A percentile compares a stretch with the other conserved stretches of the same genome.
Evolutionary conservation across 129 eudicot genomes (phyloP).

Genomic region (Erigeron canadensis): DNA sequence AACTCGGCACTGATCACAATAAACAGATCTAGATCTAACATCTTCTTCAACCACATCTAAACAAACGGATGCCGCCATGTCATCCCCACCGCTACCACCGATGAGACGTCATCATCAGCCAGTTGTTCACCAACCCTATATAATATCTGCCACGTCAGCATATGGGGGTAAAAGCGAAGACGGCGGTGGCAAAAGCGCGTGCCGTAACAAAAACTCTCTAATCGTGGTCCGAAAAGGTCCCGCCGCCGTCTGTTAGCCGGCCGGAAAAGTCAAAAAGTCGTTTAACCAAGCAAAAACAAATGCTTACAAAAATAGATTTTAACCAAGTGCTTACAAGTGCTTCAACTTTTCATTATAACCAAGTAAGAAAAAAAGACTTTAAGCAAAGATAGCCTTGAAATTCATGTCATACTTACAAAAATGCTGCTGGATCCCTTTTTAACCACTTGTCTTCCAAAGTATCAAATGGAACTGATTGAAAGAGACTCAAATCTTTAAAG

Average conservation of each 20-base stretch:
- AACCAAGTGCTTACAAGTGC: too few species aligned
- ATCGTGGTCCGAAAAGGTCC: slow-evolving; percentile 65
- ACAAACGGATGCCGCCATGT: slow-evolving; percentile 43
- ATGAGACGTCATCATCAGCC: not conserved
- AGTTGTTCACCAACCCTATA: slow-evolving; percentile 60
- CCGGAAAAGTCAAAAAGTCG: slow-evolving; percentile 73
- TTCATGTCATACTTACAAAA: too few species aligned
- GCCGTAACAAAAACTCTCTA: slow-evolving; percentile 48
- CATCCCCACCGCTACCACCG: slow-evolving; percentile 22
- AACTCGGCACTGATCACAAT: slow-evolving; percentile 99
- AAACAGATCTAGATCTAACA: slow-evolving; percentile 85
- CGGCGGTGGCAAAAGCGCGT: slow-evolving; percentile 84
- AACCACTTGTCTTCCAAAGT: too few species aligned
- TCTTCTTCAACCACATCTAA: slow-evolving; percentile 91
- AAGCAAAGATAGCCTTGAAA: too few species aligned
- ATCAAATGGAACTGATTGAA: too few species aligned
- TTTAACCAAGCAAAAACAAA: too few species aligned
- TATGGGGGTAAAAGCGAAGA: slow-evolving; percentile 71
- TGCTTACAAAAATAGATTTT: too few species aligned
- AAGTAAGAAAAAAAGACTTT: too few species aligned
- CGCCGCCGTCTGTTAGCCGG: slow-evolving; percentile 40
- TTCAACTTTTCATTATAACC: too few species aligned
- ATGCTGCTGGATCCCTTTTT: too few species aligned
- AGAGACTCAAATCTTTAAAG: too few species aligned
- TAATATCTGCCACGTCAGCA: slow-evolving; percentile 81